Base-by-base conservation (phyloP, 805 yeast genomes). In the Danielia reshetovae region DNA sequence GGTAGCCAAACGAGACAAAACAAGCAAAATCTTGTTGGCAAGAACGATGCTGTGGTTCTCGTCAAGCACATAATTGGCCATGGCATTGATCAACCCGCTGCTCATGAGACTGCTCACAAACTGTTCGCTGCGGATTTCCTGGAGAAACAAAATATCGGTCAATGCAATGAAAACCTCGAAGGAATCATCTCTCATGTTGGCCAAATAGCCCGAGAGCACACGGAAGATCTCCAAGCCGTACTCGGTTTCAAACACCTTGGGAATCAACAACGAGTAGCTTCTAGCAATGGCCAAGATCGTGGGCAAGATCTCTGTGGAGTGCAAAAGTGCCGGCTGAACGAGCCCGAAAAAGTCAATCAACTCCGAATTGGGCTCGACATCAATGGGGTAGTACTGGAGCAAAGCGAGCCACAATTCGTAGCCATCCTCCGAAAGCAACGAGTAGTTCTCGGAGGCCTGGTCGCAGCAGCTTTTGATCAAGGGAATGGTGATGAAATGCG, bases 401-500 rank as follows among this genome's bases (percentile, higher is more conserved):
- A 84, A 55, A 1, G 81, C 68, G n/a, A 74, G 65, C 95, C 96
- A 87, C 27, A 89, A 64, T 37, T 86, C 95, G 51, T 75, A 78
- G 0, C 94, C 96, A 60, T 89, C 97, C 52, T 89, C 97, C 13
- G 81, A 71, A 7, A 89, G 56, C 34, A 85, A 63, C 0, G 87
- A 74, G 14, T 65, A 63, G 24, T 45, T 37, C 18, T 55, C 63
- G 1, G 62, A 51, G 11, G 46, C 35, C 14, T 51, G 63, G 1
- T 79, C 72, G 44, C 85, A 78, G 49, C 93, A 81, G 30, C 82
- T 74, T 9, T 64, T 60, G 17, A 88, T 68, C 39, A 86, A 60
- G 0, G 95, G 93, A 9, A 85, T 48, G 1, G 82, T 70, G 19
- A 82, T 74, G 3, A 68, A 59, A 70, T 79, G 57, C 38, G 74